These are phyloP conservation scores for Mariannaea elegans DNA, from an alignment of 2,329 filamentous ascomycete genomes.

Conservation along the genomic window DNA sequence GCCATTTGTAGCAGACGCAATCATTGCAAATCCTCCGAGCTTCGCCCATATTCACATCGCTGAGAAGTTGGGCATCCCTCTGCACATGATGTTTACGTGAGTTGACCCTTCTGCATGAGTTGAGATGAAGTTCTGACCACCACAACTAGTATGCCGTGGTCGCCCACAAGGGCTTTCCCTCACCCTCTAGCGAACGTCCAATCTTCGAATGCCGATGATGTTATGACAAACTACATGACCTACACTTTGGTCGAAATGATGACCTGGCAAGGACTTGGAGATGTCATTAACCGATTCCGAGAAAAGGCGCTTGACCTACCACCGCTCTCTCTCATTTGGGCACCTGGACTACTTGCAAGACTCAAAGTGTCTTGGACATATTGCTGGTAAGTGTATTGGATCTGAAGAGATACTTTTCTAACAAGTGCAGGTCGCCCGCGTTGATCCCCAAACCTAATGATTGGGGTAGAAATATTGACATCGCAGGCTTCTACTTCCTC, in stretches of 20 bases:
- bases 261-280: conserved; percentile 91
- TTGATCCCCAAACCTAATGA: conserved; percentile 82
- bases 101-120: conserved; percentile 43
- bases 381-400: conserved; percentile 68
- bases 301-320: conserved; percentile 79
- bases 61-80: conserved; percentile 76
- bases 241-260: conserved; percentile 90
- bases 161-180: conserved; percentile 83
- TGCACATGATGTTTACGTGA: conserved; percentile 91
- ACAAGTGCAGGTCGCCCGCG: conserved; percentile 65
- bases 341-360: conserved; percentile 79
- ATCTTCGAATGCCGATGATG: conserved; percentile 76
- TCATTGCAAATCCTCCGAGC: conserved; percentile 81
- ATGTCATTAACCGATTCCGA: conserved; percentile 89
- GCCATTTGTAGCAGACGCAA: conserved; percentile 85
- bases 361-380: conserved; percentile 87
- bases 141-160: conserved; percentile 85
- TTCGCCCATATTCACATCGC: conserved; percentile 81
- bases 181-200: conserved; percentile 88
- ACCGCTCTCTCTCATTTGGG: conserved; percentile 81
- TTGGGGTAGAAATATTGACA: conserved; percentile 75
- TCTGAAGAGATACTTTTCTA: background rate
- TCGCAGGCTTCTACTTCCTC: conserved; percentile 82
- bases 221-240: conserved; percentile 83
- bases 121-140: conserved; percentile 51